phyloP scores from a whole-genome alignment of 352 stramenopile genomes.

The Pythium myriotylum region DNA sequence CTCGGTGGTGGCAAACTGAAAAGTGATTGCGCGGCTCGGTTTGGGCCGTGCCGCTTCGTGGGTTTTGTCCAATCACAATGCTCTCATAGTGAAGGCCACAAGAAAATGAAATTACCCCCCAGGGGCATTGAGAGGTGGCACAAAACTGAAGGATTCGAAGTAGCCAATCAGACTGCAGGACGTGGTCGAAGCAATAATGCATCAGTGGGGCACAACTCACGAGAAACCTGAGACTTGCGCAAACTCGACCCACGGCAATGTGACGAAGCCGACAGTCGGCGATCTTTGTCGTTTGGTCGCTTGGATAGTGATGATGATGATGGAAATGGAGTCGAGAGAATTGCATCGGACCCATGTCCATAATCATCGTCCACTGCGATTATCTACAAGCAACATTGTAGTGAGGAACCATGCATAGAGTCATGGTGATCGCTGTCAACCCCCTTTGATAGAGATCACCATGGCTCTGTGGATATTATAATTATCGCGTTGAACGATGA shows the following conservation, averaged over 20 bases:
- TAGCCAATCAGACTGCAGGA: conserved; percentile 10
- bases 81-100: not conserved
- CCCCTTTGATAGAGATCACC: too few species aligned
- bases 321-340: too few species aligned
- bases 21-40: conserved; percentile 24
- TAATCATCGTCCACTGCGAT: too few species aligned
- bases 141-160: conserved; percentile 1
- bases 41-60: not conserved
- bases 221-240: conserved; percentile 16
- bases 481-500: too few species aligned
- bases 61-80: conserved; percentile 7
- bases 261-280: not conserved
- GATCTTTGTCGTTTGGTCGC: too few species aligned
- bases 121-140: conserved; percentile 6
- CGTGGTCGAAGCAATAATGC: conserved; percentile 10
- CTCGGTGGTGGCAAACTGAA: conserved; percentile 18
- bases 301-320: too few species aligned
- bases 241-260: conserved; percentile 14
- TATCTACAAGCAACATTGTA: too few species aligned
- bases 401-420: too few species aligned
- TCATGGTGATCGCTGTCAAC: too few species aligned
- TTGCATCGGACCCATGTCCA: too few species aligned
- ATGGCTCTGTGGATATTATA: too few species aligned
- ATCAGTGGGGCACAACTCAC: conserved; percentile 9
- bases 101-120: conserved; percentile 6